A percentile compares a stretch with the other conserved stretches of the same genome.
phyloP scores from a whole-genome alignment of 768 basidiomycete species.

The Cantharellus anzutake region DNA sequence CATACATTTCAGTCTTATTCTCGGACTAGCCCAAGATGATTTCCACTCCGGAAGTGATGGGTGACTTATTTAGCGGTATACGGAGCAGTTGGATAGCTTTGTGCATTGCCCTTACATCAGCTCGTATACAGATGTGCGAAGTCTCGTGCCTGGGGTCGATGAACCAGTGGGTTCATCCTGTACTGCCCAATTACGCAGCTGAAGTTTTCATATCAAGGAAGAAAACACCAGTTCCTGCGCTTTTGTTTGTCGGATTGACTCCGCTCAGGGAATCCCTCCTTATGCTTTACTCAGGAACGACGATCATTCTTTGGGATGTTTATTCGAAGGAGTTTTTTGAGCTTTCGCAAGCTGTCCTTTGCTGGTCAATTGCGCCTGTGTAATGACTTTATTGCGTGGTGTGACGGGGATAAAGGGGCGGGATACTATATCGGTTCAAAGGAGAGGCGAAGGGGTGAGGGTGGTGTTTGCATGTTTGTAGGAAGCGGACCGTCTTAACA shows the following conservation, averaged over 20 bases:
- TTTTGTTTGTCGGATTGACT: background rate
- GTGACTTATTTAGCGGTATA: conserved; percentile 32
- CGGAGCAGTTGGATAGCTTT: too few species aligned
- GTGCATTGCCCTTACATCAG: too few species aligned
- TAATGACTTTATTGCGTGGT: conserved; percentile 48
- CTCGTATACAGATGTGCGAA: conserved; percentile 21
- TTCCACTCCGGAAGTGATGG: conserved; percentile 36
- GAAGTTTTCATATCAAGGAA: background rate
- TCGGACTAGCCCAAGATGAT: conserved; percentile 28
- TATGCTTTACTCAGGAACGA: conserved; percentile 27
- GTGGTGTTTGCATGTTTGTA: background rate
- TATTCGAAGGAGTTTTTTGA: conserved; percentile 54
- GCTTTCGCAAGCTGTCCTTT: conserved; percentile 59
- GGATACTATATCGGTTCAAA: conserved; percentile 31
- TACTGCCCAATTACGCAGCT: background rate
- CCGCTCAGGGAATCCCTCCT: background rate
- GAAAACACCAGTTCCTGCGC: background rate
- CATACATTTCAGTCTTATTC: background rate
- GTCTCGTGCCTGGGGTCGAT: background rate
- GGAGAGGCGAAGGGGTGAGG: conserved; percentile 16
- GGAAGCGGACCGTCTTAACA: background rate
- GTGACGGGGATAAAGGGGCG: conserved; percentile 25
- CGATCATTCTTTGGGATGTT: conserved; percentile 72
- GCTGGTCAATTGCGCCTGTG: conserved; percentile 48
- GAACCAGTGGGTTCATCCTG: background rate